Percentiles rank a stretch among this genome's conserved stretches.
These are phyloP conservation scores for Daedaleopsis nitida DNA, from an alignment of 768 basidiomycete genomes.

Conservation along the genomic window DNA sequence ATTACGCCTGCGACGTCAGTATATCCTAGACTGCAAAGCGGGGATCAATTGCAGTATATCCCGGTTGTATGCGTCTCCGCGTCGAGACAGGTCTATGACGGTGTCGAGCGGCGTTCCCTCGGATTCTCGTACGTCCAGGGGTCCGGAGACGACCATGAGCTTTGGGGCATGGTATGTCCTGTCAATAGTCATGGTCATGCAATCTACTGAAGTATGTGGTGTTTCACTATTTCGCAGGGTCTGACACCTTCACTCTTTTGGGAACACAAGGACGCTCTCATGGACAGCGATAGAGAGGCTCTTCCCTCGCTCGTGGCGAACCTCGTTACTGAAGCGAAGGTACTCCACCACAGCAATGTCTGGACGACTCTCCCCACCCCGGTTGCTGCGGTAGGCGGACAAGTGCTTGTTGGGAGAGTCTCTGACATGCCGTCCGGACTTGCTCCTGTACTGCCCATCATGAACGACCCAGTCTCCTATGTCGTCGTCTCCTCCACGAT, in stretches of 20 bases:
- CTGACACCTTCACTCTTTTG: slow-evolving; percentile 77
- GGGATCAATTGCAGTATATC: slow-evolving; percentile 41
- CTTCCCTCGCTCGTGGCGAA: slow-evolving; percentile 48
- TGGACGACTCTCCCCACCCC: slow-evolving; percentile 31
- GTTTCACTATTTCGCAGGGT: slow-evolving; percentile 48
- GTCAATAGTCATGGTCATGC: background rate
- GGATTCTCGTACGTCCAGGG: slow-evolving; percentile 92
- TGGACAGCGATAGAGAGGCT: slow-evolving; percentile 48
- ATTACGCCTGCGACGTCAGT: slow-evolving; percentile 71
- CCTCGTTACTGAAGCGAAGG: slow-evolving; percentile 18
- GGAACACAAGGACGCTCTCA: slow-evolving; percentile 50
- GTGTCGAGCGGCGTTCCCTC: slow-evolving; percentile 57
- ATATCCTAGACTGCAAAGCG: slow-evolving; percentile 43
- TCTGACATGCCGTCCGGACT: slow-evolving; percentile 30
- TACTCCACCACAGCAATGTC: background rate
- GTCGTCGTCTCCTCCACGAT: slow-evolving; percentile 31
- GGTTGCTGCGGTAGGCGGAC: slow-evolving; percentile 40
- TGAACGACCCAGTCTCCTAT: slow-evolving; percentile 24
- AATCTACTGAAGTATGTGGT: background rate
- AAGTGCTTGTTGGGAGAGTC: slow-evolving; percentile 42
- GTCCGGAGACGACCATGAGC: slow-evolving; percentile 92
- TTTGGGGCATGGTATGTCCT: slow-evolving; percentile 72
- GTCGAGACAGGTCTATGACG: slow-evolving; percentile 66
- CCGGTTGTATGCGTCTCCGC: slow-evolving; percentile 88
- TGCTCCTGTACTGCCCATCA: slow-evolving; percentile 4